A percentile compares a stretch with the other conserved stretches of the same genome.
phyloP scores from a whole-genome alignment of 1,284 basidiomycete species.

The Thecaphora thlaspeos region DNA sequence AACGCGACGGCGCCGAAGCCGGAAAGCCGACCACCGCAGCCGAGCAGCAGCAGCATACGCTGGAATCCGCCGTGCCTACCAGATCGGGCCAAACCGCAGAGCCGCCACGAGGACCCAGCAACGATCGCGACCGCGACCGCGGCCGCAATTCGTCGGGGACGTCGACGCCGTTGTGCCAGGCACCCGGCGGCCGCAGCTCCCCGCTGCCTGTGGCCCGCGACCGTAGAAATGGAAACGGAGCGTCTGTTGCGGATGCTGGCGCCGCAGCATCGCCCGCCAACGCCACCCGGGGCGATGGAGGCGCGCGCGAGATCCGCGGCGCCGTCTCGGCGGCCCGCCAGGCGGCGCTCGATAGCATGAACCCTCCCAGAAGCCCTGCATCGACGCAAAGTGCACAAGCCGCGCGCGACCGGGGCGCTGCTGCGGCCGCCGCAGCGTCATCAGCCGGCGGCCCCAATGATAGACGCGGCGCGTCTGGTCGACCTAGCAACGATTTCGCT shows the following conservation, averaged over 20 bases:
- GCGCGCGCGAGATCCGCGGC: not conserved
- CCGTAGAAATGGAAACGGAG: too few relatives aligned
- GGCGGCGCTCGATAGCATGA: constrained; percentile 19
- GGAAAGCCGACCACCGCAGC: constrained; percentile 1
- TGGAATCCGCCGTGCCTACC: not conserved
- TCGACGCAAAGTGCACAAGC: constrained; percentile 11
- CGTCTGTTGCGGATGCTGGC: too few relatives aligned
- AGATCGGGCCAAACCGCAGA: not conserved
- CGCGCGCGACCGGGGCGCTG: constrained; percentile 8
- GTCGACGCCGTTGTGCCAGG: not conserved
- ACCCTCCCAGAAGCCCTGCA: constrained; percentile 12
- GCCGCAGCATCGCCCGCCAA: too few relatives aligned
- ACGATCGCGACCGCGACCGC: constrained; percentile 11
- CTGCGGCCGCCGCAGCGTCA: not conserved
- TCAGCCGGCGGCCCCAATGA: too few relatives aligned
- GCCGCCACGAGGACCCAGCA: not conserved
- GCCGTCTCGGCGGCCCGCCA: constrained; percentile 12
- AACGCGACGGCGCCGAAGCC: not conserved
- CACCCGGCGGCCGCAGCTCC: not conserved
- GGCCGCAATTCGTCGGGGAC: constrained; percentile 1
- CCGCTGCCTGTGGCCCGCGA: not conserved
- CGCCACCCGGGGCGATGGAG: too few relatives aligned
- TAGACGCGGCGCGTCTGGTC: too few relatives aligned
- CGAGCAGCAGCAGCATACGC: constrained; percentile 13
- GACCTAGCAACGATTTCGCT: too few relatives aligned